Percentiles rank a stretch among this genome's conserved stretches.
Evolutionary conservation across 2,329 filamentous ascomycete genomes (phyloP).

Genomic region (Colletotrichum tropicale): DNA sequence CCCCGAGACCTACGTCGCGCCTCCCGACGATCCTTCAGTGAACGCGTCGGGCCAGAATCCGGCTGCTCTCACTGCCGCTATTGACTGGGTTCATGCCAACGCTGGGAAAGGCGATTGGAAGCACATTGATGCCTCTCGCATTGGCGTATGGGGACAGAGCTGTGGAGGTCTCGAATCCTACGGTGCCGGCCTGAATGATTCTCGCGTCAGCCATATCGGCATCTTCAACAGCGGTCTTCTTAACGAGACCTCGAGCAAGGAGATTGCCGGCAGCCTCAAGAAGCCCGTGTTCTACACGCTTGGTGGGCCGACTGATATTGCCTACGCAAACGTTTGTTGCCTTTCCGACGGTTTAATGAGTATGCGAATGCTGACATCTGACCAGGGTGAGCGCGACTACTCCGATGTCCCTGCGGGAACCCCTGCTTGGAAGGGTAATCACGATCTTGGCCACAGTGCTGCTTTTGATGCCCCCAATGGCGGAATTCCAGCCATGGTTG

Average conservation of each 20-base stretch:
- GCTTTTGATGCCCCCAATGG: neutral
- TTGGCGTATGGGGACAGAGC: conserved; percentile 5
- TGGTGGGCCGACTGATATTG: neutral
- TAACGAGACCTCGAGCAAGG: neutral
- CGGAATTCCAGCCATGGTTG: neutral
- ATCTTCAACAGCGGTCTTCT: conserved; percentile 8
- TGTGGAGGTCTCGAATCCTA: conserved; percentile 7
- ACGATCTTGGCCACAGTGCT: neutral
- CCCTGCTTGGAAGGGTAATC: conserved; percentile 3
- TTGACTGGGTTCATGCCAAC: neutral
- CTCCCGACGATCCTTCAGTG: neutral
- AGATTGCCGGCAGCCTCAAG: neutral
- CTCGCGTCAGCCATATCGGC: neutral
- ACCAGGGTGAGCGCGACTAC: conserved; percentile 8
- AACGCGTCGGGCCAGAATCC: neutral
- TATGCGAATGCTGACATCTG: neutral
- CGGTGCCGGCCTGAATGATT: neutral
- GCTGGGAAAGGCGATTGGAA: conserved; percentile 5
- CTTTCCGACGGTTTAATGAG: rapidly evolving
- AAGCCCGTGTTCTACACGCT: conserved; percentile 4
- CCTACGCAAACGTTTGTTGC: neutral
- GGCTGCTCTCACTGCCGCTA: neutral
- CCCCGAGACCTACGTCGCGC: neutral
- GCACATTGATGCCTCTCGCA: conserved; percentile 6
- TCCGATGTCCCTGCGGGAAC: neutral